phyloP scores from a whole-genome alignment of 306 rosid species.

The Malus sieversii region DNA sequence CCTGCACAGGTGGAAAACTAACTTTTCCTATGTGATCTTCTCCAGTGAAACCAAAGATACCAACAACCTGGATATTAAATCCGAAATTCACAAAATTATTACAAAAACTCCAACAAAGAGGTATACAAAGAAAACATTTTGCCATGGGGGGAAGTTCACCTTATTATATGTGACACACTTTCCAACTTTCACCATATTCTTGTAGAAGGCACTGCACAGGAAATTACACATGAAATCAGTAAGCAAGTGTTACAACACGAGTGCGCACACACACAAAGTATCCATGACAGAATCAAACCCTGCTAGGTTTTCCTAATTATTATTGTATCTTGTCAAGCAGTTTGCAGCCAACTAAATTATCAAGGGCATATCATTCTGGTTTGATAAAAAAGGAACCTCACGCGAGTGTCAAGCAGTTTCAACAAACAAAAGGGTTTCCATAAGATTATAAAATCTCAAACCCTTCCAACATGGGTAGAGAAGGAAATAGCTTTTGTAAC shows the following conservation, averaged over 20 bases:
- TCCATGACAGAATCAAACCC: background rate
- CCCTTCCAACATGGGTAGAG: background rate
- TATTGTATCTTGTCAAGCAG: background rate
- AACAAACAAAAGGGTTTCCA: background rate
- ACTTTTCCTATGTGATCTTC: conserved; percentile 98
- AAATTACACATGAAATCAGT: background rate
- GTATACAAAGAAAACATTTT: background rate
- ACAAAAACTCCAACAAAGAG: background rate
- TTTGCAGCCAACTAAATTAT: background rate
- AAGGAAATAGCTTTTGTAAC: background rate
- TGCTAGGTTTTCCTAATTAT: background rate
- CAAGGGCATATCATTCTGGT: background rate
- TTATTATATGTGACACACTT: conserved; percentile 81
- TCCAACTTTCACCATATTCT: conserved; percentile 68
- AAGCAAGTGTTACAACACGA: background rate
- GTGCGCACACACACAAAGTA: background rate
- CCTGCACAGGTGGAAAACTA: conserved; percentile 94
- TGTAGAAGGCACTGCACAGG: conserved; percentile 67
- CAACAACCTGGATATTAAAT: conserved; percentile 50
- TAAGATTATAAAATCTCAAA: background rate
- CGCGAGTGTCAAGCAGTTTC: background rate
- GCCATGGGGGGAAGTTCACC: conserved; percentile 3
- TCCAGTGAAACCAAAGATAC: conserved; percentile 80
- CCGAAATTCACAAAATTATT: background rate
- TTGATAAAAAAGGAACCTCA: background rate